These are phyloP conservation scores for Glebionis coronaria DNA, from an alignment of 129 eudicot genomes.

Conservation along the genomic window DNA sequence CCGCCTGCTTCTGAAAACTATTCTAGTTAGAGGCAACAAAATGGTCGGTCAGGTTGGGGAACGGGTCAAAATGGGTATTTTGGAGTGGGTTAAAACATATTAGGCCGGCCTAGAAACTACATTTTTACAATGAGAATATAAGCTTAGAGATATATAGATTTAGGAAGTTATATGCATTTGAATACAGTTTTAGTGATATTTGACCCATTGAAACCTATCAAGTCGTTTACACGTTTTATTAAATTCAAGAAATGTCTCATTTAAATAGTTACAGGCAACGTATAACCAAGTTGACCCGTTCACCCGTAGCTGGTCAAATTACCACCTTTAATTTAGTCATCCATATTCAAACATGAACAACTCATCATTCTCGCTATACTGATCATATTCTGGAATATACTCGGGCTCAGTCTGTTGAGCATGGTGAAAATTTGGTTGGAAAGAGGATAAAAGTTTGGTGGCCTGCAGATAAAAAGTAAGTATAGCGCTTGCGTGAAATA, in stretches of 20 bases:
- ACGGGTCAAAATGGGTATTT: too few relatives aligned
- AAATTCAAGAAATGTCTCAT: too few relatives aligned
- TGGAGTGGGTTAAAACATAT: too few relatives aligned
- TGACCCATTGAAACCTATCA: neutral
- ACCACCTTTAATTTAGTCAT: neutral
- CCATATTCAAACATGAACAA: neutral
- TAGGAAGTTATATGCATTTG: neutral
- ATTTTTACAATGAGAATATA: too few relatives aligned
- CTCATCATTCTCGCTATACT: neutral
- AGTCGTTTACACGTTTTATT: too few relatives aligned
- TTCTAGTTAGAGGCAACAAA: neutral
- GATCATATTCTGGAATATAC: neutral
- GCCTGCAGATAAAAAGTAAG: too few relatives aligned
- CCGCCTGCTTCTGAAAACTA: neutral
- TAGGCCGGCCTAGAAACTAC: too few relatives aligned
- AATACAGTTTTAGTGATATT: neutral
- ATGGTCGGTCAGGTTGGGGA: too few relatives aligned
- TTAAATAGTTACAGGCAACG: neutral
- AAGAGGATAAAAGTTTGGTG: constrained; percentile 50
- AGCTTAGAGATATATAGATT: too few relatives aligned
- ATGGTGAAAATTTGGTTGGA: constrained; percentile 49
- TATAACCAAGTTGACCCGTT: neutral
- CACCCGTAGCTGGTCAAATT: neutral
- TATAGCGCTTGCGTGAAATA: too few relatives aligned
- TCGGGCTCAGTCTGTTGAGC: constrained; percentile 20